These are phyloP conservation scores for Begonia masoniana DNA, from an alignment of 306 rosid genomes.

Conservation along the genomic window DNA sequence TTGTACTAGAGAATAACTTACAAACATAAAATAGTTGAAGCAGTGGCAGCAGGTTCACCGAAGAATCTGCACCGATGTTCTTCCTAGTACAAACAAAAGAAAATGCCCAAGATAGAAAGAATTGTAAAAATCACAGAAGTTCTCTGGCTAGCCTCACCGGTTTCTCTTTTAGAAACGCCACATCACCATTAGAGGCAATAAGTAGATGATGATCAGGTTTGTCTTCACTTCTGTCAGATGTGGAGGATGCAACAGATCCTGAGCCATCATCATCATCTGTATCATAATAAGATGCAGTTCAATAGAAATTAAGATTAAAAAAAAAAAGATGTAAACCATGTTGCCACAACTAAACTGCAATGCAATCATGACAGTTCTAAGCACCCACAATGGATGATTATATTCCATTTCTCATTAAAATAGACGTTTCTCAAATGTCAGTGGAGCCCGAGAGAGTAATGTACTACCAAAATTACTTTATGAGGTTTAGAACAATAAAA, in stretches of 20 bases:
- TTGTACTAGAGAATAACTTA: too few relatives aligned
- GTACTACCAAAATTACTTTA: too few relatives aligned
- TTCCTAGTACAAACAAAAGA: slow-evolving; percentile 20
- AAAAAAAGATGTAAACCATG: neutral
- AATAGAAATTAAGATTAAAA: neutral
- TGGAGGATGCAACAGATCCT: slow-evolving; percentile 42
- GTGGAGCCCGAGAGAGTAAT: too few relatives aligned
- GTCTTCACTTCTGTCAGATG: slow-evolving; percentile 40
- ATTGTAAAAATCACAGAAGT: slow-evolving; percentile 26
- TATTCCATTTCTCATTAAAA: too few relatives aligned
- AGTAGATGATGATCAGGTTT: slow-evolving; percentile 55
- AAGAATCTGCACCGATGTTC: neutral
- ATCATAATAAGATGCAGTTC: slow-evolving; percentile 7
- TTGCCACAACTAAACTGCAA: too few relatives aligned
- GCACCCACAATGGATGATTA: too few relatives aligned
- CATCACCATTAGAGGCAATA: slow-evolving; percentile 37
- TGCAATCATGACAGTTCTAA: too few relatives aligned
- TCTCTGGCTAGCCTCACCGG: slow-evolving; percentile 61
- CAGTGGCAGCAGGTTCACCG: neutral
- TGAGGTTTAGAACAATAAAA: too few relatives aligned
- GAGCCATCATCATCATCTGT: slow-evolving; percentile 67
- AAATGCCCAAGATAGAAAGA: slow-evolving; percentile 5
- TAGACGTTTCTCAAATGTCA: too few relatives aligned
- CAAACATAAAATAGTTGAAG: too few relatives aligned
- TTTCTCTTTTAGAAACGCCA: slow-evolving; percentile 57